Conservation (phyloP, 257 asterid species). For the Nicotiana tabacum region DNA sequence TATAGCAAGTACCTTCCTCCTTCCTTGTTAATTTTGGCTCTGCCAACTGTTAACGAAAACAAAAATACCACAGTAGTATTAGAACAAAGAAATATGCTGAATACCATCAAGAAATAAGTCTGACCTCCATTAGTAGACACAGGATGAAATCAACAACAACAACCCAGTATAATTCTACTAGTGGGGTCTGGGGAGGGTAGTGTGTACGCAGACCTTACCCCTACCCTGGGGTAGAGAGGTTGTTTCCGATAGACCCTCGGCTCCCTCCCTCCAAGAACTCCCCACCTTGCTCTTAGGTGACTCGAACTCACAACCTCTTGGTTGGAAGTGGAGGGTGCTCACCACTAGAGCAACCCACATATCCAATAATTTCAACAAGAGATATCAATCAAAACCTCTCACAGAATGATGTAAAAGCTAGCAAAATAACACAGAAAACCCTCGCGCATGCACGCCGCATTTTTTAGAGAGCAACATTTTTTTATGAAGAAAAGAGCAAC, state of each 20-base stretch:
- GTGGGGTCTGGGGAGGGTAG: too few species aligned
- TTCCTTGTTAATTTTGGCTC: constrained; percentile 59
- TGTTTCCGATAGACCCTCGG: too few species aligned
- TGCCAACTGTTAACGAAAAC: constrained; percentile 40
- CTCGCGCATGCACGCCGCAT: neutral
- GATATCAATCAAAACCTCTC: neutral
- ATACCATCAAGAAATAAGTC: neutral
- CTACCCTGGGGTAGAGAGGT: too few species aligned
- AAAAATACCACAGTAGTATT: constrained; percentile 8
- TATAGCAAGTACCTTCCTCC: constrained; percentile 66
- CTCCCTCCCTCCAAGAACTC: too few species aligned
- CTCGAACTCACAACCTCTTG: too few species aligned
- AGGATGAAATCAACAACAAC: neutral
- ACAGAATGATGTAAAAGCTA: neutral
- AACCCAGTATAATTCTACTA: too few species aligned
- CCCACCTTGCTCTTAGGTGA: too few species aligned
- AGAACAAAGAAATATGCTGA: neutral
- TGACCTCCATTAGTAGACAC: neutral
- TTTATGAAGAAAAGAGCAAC: neutral
- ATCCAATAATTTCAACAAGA: neutral
- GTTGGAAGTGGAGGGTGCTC: too few species aligned
- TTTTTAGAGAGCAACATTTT: too few species aligned
- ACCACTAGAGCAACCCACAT: neutral
- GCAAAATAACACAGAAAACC: neutral
- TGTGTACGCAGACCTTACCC: too few species aligned